Conservation (phyloP, 352 stramenopile genomes). For the Phytophthora pseudosyringae region DNA sequence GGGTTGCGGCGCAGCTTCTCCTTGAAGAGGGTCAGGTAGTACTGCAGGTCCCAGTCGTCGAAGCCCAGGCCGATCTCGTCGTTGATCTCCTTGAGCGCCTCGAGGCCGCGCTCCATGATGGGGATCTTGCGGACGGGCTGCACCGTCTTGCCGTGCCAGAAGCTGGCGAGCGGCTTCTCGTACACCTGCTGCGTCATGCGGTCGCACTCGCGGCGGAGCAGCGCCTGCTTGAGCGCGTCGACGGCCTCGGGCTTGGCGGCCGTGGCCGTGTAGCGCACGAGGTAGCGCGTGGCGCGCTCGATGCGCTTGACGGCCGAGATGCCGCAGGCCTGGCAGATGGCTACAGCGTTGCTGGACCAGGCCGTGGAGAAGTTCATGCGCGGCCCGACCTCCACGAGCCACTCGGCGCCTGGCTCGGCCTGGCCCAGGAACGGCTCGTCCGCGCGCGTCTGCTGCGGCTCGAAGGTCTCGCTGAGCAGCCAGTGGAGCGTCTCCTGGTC, state of each 20-base stretch:
- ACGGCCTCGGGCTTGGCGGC: conserved; percentile 43
- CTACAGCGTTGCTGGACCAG: conserved; percentile 98
- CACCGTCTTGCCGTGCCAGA: conserved; percentile 88
- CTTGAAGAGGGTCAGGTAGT: conserved; percentile 98
- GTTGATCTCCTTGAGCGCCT: conserved; percentile 97
- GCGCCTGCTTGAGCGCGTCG: conserved; percentile 53
- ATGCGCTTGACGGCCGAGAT: conserved; percentile 92
- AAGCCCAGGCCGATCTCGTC: conserved; percentile 96
- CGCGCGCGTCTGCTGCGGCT: conserved; percentile 82
- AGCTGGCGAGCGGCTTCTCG: conserved; percentile 85
- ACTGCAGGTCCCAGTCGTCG: conserved; percentile 99
- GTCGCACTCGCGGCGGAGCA: conserved; percentile 86
- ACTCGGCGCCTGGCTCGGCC: conserved; percentile 37
- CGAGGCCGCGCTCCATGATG: conserved; percentile 95
- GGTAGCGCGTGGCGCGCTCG: conserved; percentile 94
- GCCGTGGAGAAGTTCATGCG: conserved; percentile 98
- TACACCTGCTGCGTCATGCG: conserved; percentile 99
- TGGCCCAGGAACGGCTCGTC: conserved; percentile 60
- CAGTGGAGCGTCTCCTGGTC: conserved; percentile 91
- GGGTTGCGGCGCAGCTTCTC: conserved; percentile 97
- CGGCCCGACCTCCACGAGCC: conserved; percentile 96
- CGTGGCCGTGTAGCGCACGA: conserved; percentile 64
- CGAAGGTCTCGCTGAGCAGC: conserved; percentile 98
- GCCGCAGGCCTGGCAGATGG: conserved; percentile 96
- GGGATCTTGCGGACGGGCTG: conserved; percentile 91